Percentiles rank a stretch among this genome's conserved stretches.
phyloP scores from a whole-genome alignment of 2,329 filamentous ascomycete genomes.

The Fusarium sp. region DNA sequence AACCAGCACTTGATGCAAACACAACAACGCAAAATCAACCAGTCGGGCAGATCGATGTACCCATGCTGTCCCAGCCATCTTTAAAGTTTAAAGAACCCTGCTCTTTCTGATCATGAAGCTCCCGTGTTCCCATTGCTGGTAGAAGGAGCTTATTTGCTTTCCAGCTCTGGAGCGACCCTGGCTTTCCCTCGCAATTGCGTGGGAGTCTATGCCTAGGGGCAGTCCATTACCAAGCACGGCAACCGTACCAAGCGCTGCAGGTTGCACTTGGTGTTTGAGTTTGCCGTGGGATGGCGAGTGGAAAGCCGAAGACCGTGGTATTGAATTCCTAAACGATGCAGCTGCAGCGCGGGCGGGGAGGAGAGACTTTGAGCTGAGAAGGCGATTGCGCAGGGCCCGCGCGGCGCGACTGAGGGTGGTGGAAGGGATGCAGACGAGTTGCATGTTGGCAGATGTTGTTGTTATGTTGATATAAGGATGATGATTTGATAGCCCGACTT shows the following conservation, averaged over 20 bases:
- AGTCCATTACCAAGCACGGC: constrained; percentile 38
- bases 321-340: constrained; percentile 41
- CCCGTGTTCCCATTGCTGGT: constrained; percentile 38
- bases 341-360: constrained; percentile 37
- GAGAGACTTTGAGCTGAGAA: constrained; percentile 36
- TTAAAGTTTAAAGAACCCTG: constrained; percentile 13
- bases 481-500: background rate
- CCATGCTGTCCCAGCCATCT: background rate
- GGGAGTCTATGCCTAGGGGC: constrained; percentile 13
- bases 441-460: constrained; percentile 27
- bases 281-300: constrained; percentile 34
- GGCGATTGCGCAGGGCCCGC: constrained; percentile 38
- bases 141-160: constrained; percentile 41
- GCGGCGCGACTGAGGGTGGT: constrained; percentile 30
- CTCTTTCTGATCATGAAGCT: constrained; percentile 28
- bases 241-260: constrained; percentile 42
- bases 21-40: constrained; percentile 14
- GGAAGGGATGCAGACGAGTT: constrained; percentile 40
- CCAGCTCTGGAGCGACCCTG: constrained; percentile 29
- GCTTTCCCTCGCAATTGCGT: constrained; percentile 30
- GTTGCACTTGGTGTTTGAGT: constrained; percentile 35
- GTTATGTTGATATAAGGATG: background rate
- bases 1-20: background rate
- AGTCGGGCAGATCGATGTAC: background rate
- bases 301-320: constrained; percentile 36